phyloP scores from a whole-genome alignment of 805 yeast species.

The Candida ficus region DNA sequence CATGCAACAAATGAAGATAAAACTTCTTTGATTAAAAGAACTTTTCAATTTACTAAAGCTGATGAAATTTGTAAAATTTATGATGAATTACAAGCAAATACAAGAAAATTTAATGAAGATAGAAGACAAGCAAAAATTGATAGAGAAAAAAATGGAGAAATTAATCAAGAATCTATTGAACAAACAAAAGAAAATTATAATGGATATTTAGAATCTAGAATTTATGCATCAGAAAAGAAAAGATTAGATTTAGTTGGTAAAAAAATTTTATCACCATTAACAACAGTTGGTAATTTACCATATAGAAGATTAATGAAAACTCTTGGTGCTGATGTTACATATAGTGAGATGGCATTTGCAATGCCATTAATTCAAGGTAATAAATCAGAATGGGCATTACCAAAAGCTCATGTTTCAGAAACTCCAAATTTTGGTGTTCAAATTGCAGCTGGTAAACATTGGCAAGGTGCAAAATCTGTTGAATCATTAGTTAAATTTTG shows the following conservation, averaged over 20 bases:
- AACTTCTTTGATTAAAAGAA: conserved; percentile 39
- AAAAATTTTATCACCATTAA: conserved; percentile 89
- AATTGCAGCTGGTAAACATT: conserved; percentile 83
- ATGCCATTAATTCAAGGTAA: conserved; percentile 85
- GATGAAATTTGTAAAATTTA: conserved; percentile 56
- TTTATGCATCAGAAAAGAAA: conserved; percentile 79
- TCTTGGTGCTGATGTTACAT: conserved; percentile 89
- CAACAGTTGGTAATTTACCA: conserved; percentile 97
- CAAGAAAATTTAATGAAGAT: conserved; percentile 31
- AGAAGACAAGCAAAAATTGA: conserved; percentile 26
- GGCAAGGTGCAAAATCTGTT: conserved; percentile 93
- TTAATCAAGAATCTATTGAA: background rate
- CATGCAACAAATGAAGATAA: conserved; percentile 42
- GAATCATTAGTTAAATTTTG: conserved; percentile 63
- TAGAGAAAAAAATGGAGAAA: conserved; percentile 24
- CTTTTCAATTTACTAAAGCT: conserved; percentile 52
- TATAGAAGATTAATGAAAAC: conserved; percentile 88
- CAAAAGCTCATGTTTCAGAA: conserved; percentile 81
- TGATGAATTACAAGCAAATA: conserved; percentile 46
- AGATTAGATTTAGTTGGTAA: conserved; percentile 60
- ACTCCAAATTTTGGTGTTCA: conserved; percentile 90
- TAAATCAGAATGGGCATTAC: conserved; percentile 96
- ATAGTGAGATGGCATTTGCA: conserved; percentile 90
- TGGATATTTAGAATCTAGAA: conserved; percentile 70
- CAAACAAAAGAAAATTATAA: conserved; percentile 32